Evolutionary conservation across 176 grass and related monocot genomes (phyloP).

Genomic region (Chloris gayana): DNA sequence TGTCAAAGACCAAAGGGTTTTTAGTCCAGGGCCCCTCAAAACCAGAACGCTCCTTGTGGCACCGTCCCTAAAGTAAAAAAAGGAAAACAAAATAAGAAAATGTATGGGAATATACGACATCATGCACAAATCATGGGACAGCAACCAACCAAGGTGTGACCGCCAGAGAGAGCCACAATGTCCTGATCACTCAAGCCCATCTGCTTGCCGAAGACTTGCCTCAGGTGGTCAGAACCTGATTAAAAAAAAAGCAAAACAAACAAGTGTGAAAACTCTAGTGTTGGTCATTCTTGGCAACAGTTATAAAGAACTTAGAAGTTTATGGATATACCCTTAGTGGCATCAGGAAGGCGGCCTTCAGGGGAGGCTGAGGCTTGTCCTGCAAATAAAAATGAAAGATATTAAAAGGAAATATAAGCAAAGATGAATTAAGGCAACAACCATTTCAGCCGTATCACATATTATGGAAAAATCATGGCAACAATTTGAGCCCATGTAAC

Average conservation of each 20-base stretch:
- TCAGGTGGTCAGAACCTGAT: constrained; percentile 85
- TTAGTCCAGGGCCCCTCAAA: constrained; percentile 82
- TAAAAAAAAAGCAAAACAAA: not conserved
- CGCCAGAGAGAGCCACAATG: constrained; percentile 95
- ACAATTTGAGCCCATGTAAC: too few species aligned
- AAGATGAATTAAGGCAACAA: not conserved
- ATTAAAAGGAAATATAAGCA: not conserved
- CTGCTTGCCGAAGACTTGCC: constrained; percentile 80
- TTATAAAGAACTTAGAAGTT: not conserved
- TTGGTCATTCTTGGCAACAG: not conserved
- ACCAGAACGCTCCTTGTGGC: constrained; percentile 87
- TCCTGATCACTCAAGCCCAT: constrained; percentile 96
- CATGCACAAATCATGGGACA: not conserved
- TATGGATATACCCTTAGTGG: constrained; percentile 67
- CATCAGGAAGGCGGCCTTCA: constrained; percentile 92
- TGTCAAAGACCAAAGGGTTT: constrained; percentile 77
- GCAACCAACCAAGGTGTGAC: constrained; percentile 74
- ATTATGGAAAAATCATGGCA: too few species aligned
- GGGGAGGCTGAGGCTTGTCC: constrained; percentile 90
- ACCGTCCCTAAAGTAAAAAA: constrained; percentile 59
- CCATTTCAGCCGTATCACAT: too few species aligned
- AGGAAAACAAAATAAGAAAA: too few species aligned
- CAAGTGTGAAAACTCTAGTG: constrained; percentile 8
- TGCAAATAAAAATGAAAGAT: constrained; percentile 29
- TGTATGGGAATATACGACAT: not conserved